These are phyloP conservation scores for Blumeria hordei DNA, from an alignment of 2,329 filamentous ascomycete species.

Conservation along the genomic window DNA sequence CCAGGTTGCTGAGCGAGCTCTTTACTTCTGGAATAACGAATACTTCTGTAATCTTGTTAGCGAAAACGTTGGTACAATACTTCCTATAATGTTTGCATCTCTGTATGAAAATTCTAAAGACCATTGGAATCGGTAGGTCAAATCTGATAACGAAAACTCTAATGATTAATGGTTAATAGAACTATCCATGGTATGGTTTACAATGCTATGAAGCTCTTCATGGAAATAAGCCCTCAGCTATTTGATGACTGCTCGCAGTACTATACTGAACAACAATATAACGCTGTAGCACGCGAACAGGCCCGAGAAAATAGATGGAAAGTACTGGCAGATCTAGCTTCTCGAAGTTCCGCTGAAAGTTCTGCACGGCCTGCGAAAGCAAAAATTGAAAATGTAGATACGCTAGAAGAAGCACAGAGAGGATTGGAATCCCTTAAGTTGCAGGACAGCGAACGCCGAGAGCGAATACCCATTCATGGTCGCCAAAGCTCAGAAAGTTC, in stretches of 20 bases:
- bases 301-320: conserved; percentile 77
- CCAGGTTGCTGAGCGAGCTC: conserved; percentile 85
- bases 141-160: conserved; percentile 1
- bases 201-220: conserved; percentile 98
- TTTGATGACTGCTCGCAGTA: conserved; percentile 98
- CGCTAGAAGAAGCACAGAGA: conserved; percentile 64
- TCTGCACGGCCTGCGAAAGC: conserved; percentile 19
- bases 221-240: conserved; percentile 97
- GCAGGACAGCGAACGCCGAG: conserved; percentile 50
- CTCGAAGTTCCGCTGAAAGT: conserved; percentile 31
- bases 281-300: conserved; percentile 60
- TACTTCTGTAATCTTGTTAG: conserved; percentile 99
- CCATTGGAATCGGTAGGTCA: conserved; percentile 80
- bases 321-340: conserved; percentile 56
- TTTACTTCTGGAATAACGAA: conserved; percentile 99
- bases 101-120: conserved; percentile 98
- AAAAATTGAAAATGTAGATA: conserved; percentile 52
- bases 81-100: conserved; percentile 97
- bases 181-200: conserved; percentile 99
- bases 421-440: conserved; percentile 74
- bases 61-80: conserved; percentile 94
- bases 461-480: conserved; percentile 30
- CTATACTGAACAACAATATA: conserved; percentile 91
- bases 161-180: conserved; percentile 25
- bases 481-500: conserved; percentile 32